Evolutionary conservation across 495 filamentous ascomycete genomes (phyloP), one percentile per base, ranked within the genome.

Genomic region (Rostrohypoxylon terebratum): DNA sequence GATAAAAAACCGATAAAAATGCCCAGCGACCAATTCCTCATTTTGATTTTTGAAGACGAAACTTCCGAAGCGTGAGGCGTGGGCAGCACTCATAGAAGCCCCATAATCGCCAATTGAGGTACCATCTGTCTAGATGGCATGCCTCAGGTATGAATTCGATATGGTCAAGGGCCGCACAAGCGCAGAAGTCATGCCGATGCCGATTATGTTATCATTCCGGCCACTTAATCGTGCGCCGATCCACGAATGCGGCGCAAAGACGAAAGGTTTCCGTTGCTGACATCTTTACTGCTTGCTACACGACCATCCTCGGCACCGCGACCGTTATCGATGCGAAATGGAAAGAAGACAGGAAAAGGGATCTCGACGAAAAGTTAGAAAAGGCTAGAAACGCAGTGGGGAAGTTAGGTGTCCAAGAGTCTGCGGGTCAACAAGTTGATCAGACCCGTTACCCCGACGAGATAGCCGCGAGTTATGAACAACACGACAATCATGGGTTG

Each of bases 221-320:
- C 57, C 83, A 83, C 59, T 82, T 83, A 33, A 68, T 90, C 44
- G 77, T 84, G 57, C 86, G 89, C 66, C 81, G 85, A 71, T 77
- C 84, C n/a, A 84, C 86, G 34, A 86, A 85, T 11, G 82, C 84
- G 23, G 83, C 86, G 55, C 79, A 83, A 44, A 83, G 82, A 75
- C 85, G 84, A 31, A 83, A 82, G 71, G 77, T 89, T 57, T 83
- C 83, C 1, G 82, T 83, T 71, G 87, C 84, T 72, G 89, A 91
- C 78, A 81, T 90, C 14, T 89, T 91, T 63, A 93, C 91, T 3
- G 87, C 90, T 11, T 85, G 88, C 67, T 93, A 93, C 73, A 89
- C 90, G 2, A 88, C 90, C 60, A 89, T 93, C 40, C 88, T 93
- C 64, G 91, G 89, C 2, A 87, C 88, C n/a, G 93, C 91, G 1